phyloP scores from a whole-genome alignment of 345 rosid genomes.

The Eucalyptus lansdowneana region DNA sequence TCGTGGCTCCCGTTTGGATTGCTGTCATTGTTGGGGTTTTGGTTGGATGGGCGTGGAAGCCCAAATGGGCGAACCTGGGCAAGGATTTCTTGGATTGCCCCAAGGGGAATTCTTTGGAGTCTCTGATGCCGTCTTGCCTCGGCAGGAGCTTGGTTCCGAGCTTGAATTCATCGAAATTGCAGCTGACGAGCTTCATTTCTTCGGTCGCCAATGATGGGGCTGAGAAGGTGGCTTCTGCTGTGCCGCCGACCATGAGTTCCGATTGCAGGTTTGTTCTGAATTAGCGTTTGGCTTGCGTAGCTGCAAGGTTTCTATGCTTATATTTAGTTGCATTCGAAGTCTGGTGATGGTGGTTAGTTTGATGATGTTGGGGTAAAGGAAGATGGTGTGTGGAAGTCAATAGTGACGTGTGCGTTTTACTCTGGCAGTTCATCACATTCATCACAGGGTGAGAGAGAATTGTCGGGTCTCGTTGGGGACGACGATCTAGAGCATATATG shows the following conservation, averaged over 20 bases:
- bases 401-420: background rate
- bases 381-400: background rate
- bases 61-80: conserved; percentile 68
- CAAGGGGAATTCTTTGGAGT: background rate
- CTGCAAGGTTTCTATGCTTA: background rate
- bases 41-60: conserved; percentile 96
- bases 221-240: conserved; percentile 1
- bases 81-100: conserved; percentile 21
- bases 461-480: conserved; percentile 24
- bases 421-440: conserved; percentile 22
- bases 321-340: background rate
- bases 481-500: conserved; percentile 64
- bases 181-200: conserved; percentile 36
- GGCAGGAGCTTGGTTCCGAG: conserved; percentile 11
- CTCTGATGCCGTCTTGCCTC: background rate
- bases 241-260: conserved; percentile 6
- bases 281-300: background rate
- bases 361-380: background rate
- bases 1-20: conserved; percentile 67
- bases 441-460: conserved; percentile 1
- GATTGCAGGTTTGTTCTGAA: conserved; percentile 36
- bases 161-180: conserved; percentile 35
- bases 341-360: background rate
- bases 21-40: conserved; percentile 75
- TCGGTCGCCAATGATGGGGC: conserved; percentile 19